A percentile compares a stretch with the other conserved stretches of the same genome.
Conservation (phyloP, 1,284 basidiomycete species). For the Phlebopus sp. region DNA sequence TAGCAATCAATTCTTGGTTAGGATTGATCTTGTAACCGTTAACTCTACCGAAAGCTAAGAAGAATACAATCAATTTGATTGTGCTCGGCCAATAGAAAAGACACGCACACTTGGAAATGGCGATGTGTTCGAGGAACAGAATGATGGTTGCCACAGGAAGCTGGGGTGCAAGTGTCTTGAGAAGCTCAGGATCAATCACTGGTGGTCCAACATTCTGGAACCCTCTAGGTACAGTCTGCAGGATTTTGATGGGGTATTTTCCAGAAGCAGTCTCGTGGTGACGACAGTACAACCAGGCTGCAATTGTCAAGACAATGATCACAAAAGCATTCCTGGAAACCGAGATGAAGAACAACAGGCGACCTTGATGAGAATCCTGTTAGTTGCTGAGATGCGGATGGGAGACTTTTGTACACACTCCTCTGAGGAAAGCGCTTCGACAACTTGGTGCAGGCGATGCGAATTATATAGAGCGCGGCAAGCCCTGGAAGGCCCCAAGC, state of each 20-base stretch:
- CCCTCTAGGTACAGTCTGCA: slow-evolving; percentile 81
- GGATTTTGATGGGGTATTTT: slow-evolving; percentile 83
- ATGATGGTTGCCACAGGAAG: slow-evolving; percentile 94
- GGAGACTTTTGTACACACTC: slow-evolving; percentile 39
- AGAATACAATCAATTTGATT: slow-evolving; percentile 10
- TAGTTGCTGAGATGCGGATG: not conserved
- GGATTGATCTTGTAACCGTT: slow-evolving; percentile 98
- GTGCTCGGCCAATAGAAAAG: not conserved
- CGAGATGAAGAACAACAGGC: slow-evolving; percentile 85
- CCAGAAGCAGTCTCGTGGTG: slow-evolving; percentile 56
- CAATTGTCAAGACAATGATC: slow-evolving; percentile 81
- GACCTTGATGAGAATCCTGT: slow-evolving; percentile 42
- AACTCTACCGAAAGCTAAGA: slow-evolving; percentile 85
- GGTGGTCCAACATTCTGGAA: slow-evolving; percentile 79
- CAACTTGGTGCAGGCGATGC: slow-evolving; percentile 59
- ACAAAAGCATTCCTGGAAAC: slow-evolving; percentile 87
- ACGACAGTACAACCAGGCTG: slow-evolving; percentile 80
- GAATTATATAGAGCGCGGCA: slow-evolving; percentile 72
- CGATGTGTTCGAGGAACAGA: slow-evolving; percentile 93
- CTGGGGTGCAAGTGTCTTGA: slow-evolving; percentile 71
- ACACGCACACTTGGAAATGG: slow-evolving; percentile 81
- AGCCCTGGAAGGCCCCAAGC: slow-evolving; percentile 88
- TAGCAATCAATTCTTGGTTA: slow-evolving; percentile 96
- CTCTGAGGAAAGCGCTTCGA: slow-evolving; percentile 66
- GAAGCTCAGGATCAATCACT: slow-evolving; percentile 58